These are phyloP conservation scores for Vigna trinervia DNA, from an alignment of 306 rosid species.

Conservation along the genomic window DNA sequence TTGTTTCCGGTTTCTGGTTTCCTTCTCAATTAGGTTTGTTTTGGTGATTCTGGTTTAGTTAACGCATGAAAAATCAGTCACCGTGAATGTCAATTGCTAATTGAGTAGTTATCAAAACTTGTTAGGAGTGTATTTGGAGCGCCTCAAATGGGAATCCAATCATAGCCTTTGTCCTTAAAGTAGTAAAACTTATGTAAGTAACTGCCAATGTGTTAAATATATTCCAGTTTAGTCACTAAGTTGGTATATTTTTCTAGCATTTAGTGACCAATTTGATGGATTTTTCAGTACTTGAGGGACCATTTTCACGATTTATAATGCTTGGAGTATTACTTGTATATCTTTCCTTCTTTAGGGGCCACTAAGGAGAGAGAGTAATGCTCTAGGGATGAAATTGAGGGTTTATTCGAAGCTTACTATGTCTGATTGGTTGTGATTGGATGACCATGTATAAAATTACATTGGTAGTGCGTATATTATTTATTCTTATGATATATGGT, in stretches of 20 bases:
- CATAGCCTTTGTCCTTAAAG: too few relatives aligned
- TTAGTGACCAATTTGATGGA: not conserved
- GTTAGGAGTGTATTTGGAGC: not conserved
- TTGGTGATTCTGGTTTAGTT: not conserved
- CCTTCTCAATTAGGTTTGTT: conserved; percentile 5
- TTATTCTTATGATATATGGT: not conserved
- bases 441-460: not conserved
- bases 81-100: not conserved
- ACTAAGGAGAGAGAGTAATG: not conserved
- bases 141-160: too few relatives aligned
- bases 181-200: too few relatives aligned
- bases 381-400: not conserved
- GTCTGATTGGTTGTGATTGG: not conserved
- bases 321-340: not conserved
- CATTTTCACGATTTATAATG: too few relatives aligned
- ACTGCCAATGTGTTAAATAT: not conserved
- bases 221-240: not conserved
- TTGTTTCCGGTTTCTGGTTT: conserved; percentile 1
- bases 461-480: not conserved
- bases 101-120: not conserved
- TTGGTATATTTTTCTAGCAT: not conserved
- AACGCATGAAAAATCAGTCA: not conserved
- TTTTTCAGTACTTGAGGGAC: not conserved
- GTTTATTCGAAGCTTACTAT: not conserved
- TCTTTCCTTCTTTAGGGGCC: not conserved